Base-by-base conservation (phyloP, 78 protist species). In the Dictyostelium citrinum region DNA sequence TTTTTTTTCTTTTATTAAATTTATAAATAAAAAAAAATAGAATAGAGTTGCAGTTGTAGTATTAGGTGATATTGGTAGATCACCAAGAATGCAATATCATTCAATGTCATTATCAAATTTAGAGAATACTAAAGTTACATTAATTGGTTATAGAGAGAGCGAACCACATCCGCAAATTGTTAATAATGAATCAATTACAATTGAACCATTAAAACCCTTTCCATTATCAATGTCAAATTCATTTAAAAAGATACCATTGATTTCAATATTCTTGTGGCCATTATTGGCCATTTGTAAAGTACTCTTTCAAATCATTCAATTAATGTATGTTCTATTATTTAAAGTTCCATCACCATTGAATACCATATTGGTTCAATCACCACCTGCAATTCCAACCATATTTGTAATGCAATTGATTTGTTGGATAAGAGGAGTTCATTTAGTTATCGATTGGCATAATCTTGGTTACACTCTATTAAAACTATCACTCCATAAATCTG, bases 401-500 rank as follows among this genome's bases (percentile, higher is more conserved):
- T 58, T 95, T 14, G 95, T 83, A 8, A 93, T 90, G 33, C 84
- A 35, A 27, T 27, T 96, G 2, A 92, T 94, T 24, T 60, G 95
- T 43, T 2, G 3, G 46, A 31, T 98, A 14, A 55, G 97, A 14
- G 84, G 96, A 22, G 8, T 83, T 2, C 10, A 70, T 14, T 55
- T 98, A 20, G 75, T 98, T 17, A 81, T 98, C 14, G 99, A 99
- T 90, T 98, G 99, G 99, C 99, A 99, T 94, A 99, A 99, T 95
- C 72, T 95, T 9, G 99, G 98, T 14, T 98, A 91, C 86, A 90
- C 99, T 4, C 75, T 99, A 16, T 91, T 98, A 10, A 86, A 75
- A 27, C 27, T 96, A 37, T 83, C 95, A 17, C 43, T 78, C 3
- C n/a, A 35, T 5, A 88, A 88, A 67, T 20, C 75, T 11, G 84